Conservation (phyloP, 345 rosid genomes). For the Conringia planisiliqua region DNA sequence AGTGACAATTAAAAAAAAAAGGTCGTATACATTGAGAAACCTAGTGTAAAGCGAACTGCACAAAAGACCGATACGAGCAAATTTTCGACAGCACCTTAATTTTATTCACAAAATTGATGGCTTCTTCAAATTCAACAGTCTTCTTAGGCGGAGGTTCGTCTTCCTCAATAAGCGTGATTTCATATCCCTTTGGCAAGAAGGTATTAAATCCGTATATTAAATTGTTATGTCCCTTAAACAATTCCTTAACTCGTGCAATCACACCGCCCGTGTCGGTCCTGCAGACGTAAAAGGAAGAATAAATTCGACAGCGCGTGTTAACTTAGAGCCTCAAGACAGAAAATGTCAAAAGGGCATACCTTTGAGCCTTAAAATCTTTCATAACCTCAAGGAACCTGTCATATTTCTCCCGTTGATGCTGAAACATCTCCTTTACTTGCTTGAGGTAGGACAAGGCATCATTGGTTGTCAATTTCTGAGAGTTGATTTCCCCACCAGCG, state of each 20-base stretch:
- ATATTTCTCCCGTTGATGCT: slow-evolving; percentile 80
- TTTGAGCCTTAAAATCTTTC: slow-evolving; percentile 98
- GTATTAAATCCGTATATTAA: slow-evolving; percentile 89
- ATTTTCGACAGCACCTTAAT: slow-evolving; percentile 53
- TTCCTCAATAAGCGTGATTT: slow-evolving; percentile 71
- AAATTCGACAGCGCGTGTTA: not conserved
- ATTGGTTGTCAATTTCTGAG: slow-evolving; percentile 74
- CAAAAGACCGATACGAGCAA: not conserved
- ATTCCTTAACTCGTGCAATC: slow-evolving; percentile 85
- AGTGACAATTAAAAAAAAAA: slow-evolving; percentile 24
- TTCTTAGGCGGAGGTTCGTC: slow-evolving; percentile 58
- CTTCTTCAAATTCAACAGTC: slow-evolving; percentile 87
- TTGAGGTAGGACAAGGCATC: slow-evolving; percentile 82
- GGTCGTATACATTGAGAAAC: not conserved
- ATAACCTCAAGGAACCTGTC: slow-evolving; percentile 85
- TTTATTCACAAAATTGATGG: slow-evolving; percentile 71
- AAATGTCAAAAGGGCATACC: slow-evolving; percentile 36
- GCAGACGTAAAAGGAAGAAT: slow-evolving; percentile 26
- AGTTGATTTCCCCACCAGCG: slow-evolving; percentile 26
- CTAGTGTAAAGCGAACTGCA: not conserved
- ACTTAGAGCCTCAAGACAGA: not conserved
- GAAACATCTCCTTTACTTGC: slow-evolving; percentile 91
- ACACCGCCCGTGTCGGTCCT: slow-evolving; percentile 97
- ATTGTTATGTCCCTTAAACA: slow-evolving; percentile 90
- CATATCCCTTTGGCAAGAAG: slow-evolving; percentile 92